Conservation (phyloP, 2,329 filamentous ascomycete genomes). For the Lecanosticta acicola region DNA sequence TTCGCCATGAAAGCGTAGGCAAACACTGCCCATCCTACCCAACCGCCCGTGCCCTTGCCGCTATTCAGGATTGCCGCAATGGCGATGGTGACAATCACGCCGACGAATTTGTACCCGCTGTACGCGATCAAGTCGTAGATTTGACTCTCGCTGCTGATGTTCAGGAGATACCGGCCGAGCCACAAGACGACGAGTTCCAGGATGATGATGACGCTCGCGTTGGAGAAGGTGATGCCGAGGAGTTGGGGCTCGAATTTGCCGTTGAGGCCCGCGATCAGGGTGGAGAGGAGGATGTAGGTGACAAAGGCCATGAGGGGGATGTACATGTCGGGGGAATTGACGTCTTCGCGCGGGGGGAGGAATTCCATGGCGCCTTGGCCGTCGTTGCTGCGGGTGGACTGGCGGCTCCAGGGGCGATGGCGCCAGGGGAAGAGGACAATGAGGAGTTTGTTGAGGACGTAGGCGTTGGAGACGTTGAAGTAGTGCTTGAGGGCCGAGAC, state of each 20-base stretch:
- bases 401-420: constrained; percentile 94
- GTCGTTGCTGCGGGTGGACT: constrained; percentile 62
- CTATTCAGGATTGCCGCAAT: constrained; percentile 71
- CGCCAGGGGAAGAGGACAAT: constrained; percentile 96
- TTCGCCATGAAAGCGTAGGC: constrained; percentile 89
- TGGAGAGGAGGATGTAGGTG: constrained; percentile 92
- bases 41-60: constrained; percentile 76
- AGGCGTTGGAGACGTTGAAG: constrained; percentile 97
- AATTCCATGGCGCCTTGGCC: constrained; percentile 55
- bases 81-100: constrained; percentile 82
- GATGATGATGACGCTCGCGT: constrained; percentile 73
- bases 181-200: constrained; percentile 88
- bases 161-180: constrained; percentile 85
- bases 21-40: constrained; percentile 85
- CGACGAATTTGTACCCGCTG: constrained; percentile 97
- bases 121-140: constrained; percentile 92
- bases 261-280: constrained; percentile 79
- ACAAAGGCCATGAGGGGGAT: constrained; percentile 97
- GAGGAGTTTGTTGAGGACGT: constrained; percentile 87
- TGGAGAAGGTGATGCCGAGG: constrained; percentile 80
- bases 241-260: constrained; percentile 93
- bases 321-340: constrained; percentile 96
- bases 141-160: constrained; percentile 89
- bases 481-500: constrained; percentile 94
- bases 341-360: constrained; percentile 84